These are phyloP conservation scores for Ceratobasidium sp. DNA, from an alignment of 1,284 basidiomycete species.

Conservation along the genomic window DNA sequence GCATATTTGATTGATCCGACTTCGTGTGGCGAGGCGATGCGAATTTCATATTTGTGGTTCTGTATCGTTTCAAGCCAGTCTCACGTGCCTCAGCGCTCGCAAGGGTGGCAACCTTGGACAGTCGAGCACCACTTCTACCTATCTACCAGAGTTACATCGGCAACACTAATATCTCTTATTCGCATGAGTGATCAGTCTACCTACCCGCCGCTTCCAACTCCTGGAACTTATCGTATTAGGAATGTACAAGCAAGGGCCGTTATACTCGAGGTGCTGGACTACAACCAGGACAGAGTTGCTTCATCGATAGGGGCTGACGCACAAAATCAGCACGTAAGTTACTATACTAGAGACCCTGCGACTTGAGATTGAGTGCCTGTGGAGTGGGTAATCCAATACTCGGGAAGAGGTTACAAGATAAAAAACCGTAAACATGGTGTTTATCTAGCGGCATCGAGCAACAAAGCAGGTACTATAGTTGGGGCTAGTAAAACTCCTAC, in stretches of 20 bases:
- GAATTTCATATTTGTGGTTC: too few species aligned
- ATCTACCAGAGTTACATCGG: too few species aligned
- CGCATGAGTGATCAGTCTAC: background rate
- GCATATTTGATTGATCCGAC: background rate
- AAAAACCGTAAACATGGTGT: slow-evolving; percentile 13
- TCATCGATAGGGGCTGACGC: background rate
- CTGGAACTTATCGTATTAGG: background rate
- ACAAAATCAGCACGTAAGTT: background rate
- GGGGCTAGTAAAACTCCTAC: background rate
- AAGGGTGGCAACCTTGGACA: too few species aligned
- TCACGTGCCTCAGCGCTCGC: too few species aligned
- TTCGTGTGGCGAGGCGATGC: too few species aligned
- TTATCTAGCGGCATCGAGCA: background rate
- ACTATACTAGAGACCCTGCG: background rate
- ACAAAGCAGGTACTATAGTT: background rate
- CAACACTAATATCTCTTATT: too few species aligned
- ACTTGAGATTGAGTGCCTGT: background rate
- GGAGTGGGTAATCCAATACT: slow-evolving; percentile 3
- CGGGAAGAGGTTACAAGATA: slow-evolving; percentile 3
- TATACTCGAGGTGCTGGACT: background rate
- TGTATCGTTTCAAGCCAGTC: too few species aligned
- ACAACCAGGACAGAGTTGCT: background rate
- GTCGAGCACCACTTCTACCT: too few species aligned
- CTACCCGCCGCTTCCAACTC: background rate
- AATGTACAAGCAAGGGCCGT: background rate